Percentiles rank a stretch among this genome's conserved stretches.
These are phyloP conservation scores for Malassezia equina DNA, from an alignment of 1,284 basidiomycete species.

Conservation along the genomic window DNA sequence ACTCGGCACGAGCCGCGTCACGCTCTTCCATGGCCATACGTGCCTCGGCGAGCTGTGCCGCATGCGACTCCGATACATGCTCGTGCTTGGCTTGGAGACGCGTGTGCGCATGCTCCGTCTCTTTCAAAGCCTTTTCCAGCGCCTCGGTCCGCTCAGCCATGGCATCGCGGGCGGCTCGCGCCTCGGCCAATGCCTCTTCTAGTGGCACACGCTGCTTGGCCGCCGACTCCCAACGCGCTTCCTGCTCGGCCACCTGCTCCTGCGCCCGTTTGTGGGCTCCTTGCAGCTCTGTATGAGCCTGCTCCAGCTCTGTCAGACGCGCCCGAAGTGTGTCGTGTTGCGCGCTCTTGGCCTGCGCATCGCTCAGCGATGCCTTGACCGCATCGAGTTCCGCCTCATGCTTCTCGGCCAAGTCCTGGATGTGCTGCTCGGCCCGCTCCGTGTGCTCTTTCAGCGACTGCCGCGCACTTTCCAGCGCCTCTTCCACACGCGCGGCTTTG, in stretches of 20 bases:
- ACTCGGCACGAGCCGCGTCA: slow-evolving; percentile 41
- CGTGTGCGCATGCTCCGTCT: not conserved
- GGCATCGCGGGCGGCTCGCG: slow-evolving; percentile 6
- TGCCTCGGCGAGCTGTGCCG: slow-evolving; percentile 58
- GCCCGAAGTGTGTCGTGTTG: not conserved
- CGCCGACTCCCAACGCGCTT: not conserved
- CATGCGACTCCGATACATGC: slow-evolving; percentile 41
- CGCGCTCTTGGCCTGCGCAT: not conserved
- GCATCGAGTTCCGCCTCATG: slow-evolving; percentile 13
- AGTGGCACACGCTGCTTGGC: not conserved
- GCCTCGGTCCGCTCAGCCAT: not conserved
- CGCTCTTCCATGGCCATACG: slow-evolving; percentile 56
- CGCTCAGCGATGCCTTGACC: not conserved
- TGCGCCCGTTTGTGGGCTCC: not conserved
- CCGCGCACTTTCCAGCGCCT: not conserved
- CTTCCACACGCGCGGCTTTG: slow-evolving; percentile 5
- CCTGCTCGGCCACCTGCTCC: not conserved
- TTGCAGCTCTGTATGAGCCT: not conserved
- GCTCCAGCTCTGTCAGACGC: not conserved
- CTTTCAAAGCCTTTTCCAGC: not conserved
- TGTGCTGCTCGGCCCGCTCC: slow-evolving; percentile 9
- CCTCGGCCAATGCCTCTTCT: slow-evolving; percentile 3
- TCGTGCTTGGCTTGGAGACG: slow-evolving; percentile 27
- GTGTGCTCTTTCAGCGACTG: slow-evolving; percentile 1
- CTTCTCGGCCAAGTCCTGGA: slow-evolving; percentile 9